Evolutionary conservation across 257 asterid species (phyloP).

Genomic region (Lithospermum erythrorhizon): DNA sequence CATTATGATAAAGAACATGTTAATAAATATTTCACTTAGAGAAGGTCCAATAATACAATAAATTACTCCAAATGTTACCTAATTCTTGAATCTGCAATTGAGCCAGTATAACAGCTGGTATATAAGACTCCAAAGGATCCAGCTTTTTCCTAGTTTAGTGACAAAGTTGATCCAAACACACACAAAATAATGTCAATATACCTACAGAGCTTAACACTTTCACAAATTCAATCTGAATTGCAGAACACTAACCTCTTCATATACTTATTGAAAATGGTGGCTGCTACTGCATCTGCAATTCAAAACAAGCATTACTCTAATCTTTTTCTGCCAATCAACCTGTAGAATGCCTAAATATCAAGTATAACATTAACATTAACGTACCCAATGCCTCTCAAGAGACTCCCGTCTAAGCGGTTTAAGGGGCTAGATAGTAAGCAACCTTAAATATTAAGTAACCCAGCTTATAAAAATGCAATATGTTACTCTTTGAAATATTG

Average conservation of each 20-base stretch:
- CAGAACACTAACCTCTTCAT: constrained; percentile 49
- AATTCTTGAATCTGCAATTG: constrained; percentile 81
- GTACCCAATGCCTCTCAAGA: too few relatives aligned
- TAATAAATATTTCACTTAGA: too few relatives aligned
- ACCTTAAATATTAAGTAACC: too few relatives aligned
- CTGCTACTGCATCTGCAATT: constrained; percentile 63
- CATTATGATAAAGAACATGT: too few relatives aligned
- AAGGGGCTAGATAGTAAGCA: too few relatives aligned
- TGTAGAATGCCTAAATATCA: neutral
- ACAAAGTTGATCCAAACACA: constrained; percentile 6
- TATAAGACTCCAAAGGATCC: constrained; percentile 81
- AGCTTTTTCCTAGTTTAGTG: constrained; percentile 67
- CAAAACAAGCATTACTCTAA: constrained; percentile 12
- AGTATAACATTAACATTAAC: neutral
- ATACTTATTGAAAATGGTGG: constrained; percentile 53
- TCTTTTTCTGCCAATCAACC: neutral
- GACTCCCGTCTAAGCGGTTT: too few relatives aligned
- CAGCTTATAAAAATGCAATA: too few relatives aligned
- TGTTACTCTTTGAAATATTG: too few relatives aligned
- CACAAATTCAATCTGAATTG: neutral
- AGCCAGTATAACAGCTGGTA: constrained; percentile 83
- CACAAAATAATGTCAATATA: constrained; percentile 1
- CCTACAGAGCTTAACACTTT: neutral
- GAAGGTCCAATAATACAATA: too few relatives aligned
- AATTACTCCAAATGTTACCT: constrained; percentile 31